Evolutionary conservation across 768 basidiomycete species (phyloP).

Genomic region (Butyriboletus loyo): DNA sequence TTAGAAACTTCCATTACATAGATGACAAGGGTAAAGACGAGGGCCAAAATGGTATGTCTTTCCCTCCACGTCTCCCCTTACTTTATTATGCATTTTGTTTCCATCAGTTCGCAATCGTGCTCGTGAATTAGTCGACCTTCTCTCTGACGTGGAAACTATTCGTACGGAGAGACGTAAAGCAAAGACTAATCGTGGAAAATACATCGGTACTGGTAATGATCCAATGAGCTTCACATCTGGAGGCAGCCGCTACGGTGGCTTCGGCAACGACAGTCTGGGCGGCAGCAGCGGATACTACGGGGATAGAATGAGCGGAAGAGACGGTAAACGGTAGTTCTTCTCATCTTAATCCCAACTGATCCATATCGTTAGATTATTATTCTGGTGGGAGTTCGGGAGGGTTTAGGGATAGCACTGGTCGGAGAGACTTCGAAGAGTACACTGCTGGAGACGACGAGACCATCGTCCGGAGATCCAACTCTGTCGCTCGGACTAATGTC

Average conservation of each 20-base stretch:
- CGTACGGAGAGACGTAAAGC: constrained; percentile 88
- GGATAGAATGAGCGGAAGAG: constrained; percentile 38
- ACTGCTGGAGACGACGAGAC: constrained; percentile 93
- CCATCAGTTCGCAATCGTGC: constrained; percentile 87
- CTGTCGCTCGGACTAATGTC: constrained; percentile 32
- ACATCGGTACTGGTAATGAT: constrained; percentile 84
- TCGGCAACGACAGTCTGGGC: constrained; percentile 54
- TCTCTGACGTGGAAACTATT: constrained; percentile 89
- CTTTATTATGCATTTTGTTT: neutral
- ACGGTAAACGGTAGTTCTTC: constrained; percentile 32
- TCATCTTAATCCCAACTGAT: constrained; percentile 3
- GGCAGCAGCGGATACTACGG: constrained; percentile 42
- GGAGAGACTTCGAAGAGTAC: constrained; percentile 85
- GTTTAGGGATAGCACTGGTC: constrained; percentile 57
- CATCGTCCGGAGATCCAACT: constrained; percentile 38
- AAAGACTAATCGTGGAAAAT: constrained; percentile 87
- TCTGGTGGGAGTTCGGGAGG: constrained; percentile 47
- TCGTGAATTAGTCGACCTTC: constrained; percentile 86
- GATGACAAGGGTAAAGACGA: constrained; percentile 99
- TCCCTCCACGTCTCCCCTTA: neutral
- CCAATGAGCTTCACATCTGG: constrained; percentile 60
- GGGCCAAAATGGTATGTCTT: constrained; percentile 84
- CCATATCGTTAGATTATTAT: constrained; percentile 32
- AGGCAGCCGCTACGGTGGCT: constrained; percentile 64
- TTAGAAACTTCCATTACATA: constrained; percentile 96